Base-by-base conservation (phyloP, 257 asterid genomes). In the Lycium barbarum region DNA sequence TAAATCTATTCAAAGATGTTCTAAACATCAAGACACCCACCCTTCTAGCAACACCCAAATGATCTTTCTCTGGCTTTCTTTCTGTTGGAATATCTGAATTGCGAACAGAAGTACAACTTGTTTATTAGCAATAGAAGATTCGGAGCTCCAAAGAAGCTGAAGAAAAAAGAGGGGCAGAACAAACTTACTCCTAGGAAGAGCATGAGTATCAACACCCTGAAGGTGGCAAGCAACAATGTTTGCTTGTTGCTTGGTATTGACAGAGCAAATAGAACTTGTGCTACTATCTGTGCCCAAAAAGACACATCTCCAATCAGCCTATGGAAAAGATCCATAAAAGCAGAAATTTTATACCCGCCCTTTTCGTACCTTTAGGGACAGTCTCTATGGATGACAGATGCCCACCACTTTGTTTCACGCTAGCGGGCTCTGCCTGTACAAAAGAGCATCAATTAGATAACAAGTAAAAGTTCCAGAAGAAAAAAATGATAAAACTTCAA, bases 171-270 rank as follows among this genome's bases (percentile, higher is more conserved):
- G 15, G 33, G 67, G 61, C 26, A 43, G 53, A 84, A 76, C 72
- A 47, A 81, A 82, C 97, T 84, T 74, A 94, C 98, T 94, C 73
- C 90, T 91, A 33, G 85, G 88, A 85, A 87, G 84, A 83, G 88
- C 70, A 45, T 72, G 90, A 33, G 79, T 81, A 62, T 84, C 82
- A 81, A 79, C 85, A 65, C 18, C 87, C 67, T 85, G 88, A 51
- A 74, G 83, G 43, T 76, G 68, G 88, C 89, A 86, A 87, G 86
- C 87, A 76, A 83, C 40, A 47, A 84, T 83, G 81, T 83, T 86
- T 63, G 71, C 43, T 70, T 88, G 76, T 81, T 67, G 88, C 76
- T 87, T 83, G 18, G 81, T 84, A 81, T 87, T 86, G 83, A 82
- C 84, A 72, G 87, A 74, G 61, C 83, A 74, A 72, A 83, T 84